Percentiles rank a stretch among this genome's conserved stretches.
These are phyloP conservation scores for Aspergillus sp. DNA, from an alignment of 2,329 filamentous ascomycete species.

Conservation along the genomic window DNA sequence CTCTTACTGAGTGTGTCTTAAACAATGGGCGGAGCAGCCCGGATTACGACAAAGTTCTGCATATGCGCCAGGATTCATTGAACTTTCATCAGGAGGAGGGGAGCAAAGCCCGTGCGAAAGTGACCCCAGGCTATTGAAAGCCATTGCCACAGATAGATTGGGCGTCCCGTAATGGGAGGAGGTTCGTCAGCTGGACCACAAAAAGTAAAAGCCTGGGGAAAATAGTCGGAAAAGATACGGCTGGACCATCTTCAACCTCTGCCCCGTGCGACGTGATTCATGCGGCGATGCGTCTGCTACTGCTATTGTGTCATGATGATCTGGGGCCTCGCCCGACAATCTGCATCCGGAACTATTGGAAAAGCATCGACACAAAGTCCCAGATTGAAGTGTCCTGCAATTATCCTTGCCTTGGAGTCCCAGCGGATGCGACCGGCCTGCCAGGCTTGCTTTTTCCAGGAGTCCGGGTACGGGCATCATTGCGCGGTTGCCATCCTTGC, in stretches of 20 bases:
- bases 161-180: background rate
- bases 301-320: background rate
- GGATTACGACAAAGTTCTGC: background rate
- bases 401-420: background rate
- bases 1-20: background rate
- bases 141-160: conserved; percentile 1
- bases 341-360: background rate
- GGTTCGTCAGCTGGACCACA: background rate
- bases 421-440: background rate
- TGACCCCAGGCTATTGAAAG: background rate
- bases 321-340: background rate
- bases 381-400: background rate
- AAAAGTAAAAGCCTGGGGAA: background rate
- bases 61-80: background rate
- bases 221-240: background rate
- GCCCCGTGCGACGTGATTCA: background rate
- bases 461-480: background rate
- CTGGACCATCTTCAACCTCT: background rate
- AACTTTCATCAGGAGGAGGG: background rate
- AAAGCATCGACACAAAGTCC: background rate
- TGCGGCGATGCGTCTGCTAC: background rate
- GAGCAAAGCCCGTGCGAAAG: background rate
- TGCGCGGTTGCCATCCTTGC: background rate
- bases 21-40: background rate
- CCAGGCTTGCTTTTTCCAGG: background rate